phyloP scores from a whole-genome alignment of 352 stramenopile genomes.

The Globisporangium polare region DNA sequence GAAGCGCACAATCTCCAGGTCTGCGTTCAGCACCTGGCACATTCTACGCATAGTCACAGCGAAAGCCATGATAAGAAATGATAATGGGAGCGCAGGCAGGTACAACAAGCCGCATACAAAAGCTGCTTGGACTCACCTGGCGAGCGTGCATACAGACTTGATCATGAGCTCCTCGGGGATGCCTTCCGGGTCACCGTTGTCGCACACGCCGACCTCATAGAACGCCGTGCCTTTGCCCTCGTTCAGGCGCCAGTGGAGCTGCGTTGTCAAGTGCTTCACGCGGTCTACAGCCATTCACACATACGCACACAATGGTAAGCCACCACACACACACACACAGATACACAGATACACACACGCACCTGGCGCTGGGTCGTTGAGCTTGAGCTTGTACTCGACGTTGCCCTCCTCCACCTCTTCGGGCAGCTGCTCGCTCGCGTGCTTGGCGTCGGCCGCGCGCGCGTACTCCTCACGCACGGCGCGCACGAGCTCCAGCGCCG shows the following conservation, averaged over 20 bases:
- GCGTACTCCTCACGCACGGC: conserved; percentile 13
- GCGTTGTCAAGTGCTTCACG: conserved; percentile 84
- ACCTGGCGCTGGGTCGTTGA: conserved; percentile 63
- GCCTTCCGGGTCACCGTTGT: conserved; percentile 75
- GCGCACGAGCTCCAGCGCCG: conserved; percentile 8
- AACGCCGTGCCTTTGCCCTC: conserved; percentile 80
- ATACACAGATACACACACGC: not conserved
- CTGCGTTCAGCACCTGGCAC: conserved; percentile 64
- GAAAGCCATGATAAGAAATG: not conserved
- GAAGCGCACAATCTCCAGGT: conserved; percentile 65
- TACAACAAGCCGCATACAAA: not conserved
- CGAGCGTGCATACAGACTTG: conserved; percentile 64
- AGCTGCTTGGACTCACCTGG: conserved; percentile 21
- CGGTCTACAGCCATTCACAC: conserved; percentile 32
- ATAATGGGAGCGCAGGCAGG: not conserved
- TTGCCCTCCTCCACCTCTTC: conserved; percentile 88
- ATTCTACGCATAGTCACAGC: conserved; percentile 34
- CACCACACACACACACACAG: not conserved
- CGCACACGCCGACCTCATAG: conserved; percentile 86
- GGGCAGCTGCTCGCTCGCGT: conserved; percentile 27
- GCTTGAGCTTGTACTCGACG: conserved; percentile 90
- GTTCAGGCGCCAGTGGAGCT: conserved; percentile 90
- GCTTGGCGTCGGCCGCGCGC: not conserved
- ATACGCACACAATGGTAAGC: not conserved
- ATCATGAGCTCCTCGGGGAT: conserved; percentile 64